phyloP scores from a whole-genome alignment of 176 grass and related monocot species.

The Eleusine coracana region DNA sequence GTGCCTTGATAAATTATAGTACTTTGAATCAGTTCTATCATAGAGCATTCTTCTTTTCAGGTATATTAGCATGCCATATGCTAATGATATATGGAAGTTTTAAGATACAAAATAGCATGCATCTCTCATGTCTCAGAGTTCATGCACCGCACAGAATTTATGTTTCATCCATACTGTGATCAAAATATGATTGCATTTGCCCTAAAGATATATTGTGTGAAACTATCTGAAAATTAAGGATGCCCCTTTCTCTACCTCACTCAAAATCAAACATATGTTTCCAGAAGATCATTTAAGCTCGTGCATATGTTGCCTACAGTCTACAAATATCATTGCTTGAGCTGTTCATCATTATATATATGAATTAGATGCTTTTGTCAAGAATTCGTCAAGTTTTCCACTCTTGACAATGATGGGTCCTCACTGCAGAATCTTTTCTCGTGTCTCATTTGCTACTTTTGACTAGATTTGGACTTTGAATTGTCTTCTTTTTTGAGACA shows the following conservation, averaged over 20 bases:
- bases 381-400: conserved; percentile 44
- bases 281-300: no score
- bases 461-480: conserved; percentile 41
- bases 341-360: conserved; percentile 5
- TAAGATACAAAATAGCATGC: not conserved
- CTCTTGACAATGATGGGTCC: conserved; percentile 18
- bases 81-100: no score
- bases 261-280: not conserved
- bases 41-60: not conserved
- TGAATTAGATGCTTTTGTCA: no score
- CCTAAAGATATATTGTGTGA: not conserved
- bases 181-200: not conserved
- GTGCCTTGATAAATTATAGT: not conserved
- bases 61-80: not conserved
- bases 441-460: conserved; percentile 27
- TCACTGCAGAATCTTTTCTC: conserved; percentile 27
- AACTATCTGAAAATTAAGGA: not conserved
- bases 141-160: conserved; percentile 1
- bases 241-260: not conserved
- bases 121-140: not conserved
- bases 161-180: not conserved
- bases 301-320: not conserved
- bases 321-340: not conserved
- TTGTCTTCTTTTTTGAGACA: conserved; percentile 47
- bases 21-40: not conserved